Conservation (phyloP, 208 protist genomes). For the Porcisia deanei region DNA sequence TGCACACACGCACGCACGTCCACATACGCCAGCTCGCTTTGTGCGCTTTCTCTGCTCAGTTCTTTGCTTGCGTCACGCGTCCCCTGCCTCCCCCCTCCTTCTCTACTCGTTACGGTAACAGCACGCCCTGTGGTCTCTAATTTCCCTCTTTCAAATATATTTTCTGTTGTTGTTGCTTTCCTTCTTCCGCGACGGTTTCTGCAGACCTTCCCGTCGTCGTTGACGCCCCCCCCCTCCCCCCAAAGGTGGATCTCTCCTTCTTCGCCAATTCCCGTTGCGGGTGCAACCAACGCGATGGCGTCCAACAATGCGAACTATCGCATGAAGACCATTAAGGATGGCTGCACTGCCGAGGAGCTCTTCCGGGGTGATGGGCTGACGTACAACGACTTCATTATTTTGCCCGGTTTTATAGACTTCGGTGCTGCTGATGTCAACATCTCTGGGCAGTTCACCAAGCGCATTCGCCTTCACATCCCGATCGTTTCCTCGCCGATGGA, state of each 20-base stretch:
- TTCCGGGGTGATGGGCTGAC: slow-evolving; percentile 88
- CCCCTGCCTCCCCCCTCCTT: not conserved
- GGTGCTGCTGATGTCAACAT: slow-evolving; percentile 84
- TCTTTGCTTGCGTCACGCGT: not conserved
- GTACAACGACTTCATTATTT: slow-evolving; percentile 95
- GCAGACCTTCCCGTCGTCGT: not conserved
- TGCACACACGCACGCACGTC: not conserved
- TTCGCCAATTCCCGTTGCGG: not conserved
- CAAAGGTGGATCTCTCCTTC: slow-evolving; percentile 1
- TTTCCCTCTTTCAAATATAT: slow-evolving; percentile 12
- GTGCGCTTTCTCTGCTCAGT: slow-evolving; percentile 17
- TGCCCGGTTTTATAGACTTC: slow-evolving; percentile 96
- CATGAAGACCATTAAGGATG: slow-evolving; percentile 84
- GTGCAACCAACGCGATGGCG: slow-evolving; percentile 19
- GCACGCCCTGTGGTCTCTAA: too few relatives aligned
- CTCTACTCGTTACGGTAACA: not conserved
- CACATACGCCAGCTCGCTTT: slow-evolving; percentile 9
- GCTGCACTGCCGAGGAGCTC: slow-evolving; percentile 82
- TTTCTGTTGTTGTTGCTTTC: slow-evolving; percentile 7
- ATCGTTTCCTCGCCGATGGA: slow-evolving; percentile 96
- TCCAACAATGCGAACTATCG: slow-evolving; percentile 53
- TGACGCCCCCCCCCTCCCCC: not conserved
- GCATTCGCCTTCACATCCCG: slow-evolving; percentile 93
- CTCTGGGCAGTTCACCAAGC: slow-evolving; percentile 84
- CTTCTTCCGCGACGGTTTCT: not conserved